phyloP scores from a whole-genome alignment of 176 grass and related monocot genomes.

The Carex pumila region DNA sequence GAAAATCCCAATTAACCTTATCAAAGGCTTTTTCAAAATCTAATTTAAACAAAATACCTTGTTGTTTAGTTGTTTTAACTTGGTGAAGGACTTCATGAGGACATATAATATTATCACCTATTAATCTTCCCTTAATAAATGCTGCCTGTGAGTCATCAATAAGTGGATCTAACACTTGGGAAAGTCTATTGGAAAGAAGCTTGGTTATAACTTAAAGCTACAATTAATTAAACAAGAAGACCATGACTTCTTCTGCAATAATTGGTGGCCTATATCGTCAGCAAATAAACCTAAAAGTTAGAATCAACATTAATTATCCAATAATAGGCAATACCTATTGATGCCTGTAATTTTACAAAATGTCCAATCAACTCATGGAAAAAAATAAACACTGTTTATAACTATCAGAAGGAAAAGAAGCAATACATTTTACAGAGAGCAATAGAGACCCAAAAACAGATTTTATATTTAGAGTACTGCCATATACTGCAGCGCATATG shows the following conservation, averaged over 20 bases:
- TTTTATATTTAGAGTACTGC: not conserved
- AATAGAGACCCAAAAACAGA: not conserved
- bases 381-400: not conserved
- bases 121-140: too few relatives aligned
- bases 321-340: not conserved
- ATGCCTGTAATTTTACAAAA: not conserved
- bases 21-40: too few relatives aligned
- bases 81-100: too few relatives aligned
- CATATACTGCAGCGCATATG: not conserved
- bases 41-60: too few relatives aligned
- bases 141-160: too few relatives aligned
- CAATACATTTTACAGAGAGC: not conserved
- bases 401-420: not conserved
- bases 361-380: not conserved
- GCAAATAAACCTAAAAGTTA: not conserved
- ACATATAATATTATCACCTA: too few relatives aligned
- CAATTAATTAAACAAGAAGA: too few relatives aligned
- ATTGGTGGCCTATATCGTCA: not conserved
- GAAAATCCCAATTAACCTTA: too few relatives aligned
- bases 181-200: too few relatives aligned
- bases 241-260: not conserved
- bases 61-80: too few relatives aligned
- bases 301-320: conserved; percentile 5
- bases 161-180: too few relatives aligned
- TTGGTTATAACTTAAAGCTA: too few relatives aligned